Conservation (phyloP, 768 basidiomycete species). For the Pleurotus tuoliensis region DNA sequence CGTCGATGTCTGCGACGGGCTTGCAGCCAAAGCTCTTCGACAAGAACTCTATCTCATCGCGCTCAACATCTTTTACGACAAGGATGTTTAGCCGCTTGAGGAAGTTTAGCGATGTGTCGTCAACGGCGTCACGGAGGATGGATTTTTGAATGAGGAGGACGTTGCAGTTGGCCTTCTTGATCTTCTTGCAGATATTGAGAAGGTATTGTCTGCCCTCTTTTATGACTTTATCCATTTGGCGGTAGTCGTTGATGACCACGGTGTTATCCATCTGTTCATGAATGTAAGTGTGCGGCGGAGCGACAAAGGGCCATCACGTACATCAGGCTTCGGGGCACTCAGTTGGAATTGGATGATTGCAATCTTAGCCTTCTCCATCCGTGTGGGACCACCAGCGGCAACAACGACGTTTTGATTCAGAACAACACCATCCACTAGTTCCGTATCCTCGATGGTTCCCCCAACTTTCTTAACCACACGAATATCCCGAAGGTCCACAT, state of each 20-base stretch:
- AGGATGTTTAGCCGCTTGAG: conserved; percentile 95
- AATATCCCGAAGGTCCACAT: conserved; percentile 95
- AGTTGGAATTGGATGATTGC: conserved; percentile 98
- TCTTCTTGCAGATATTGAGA: conserved; percentile 97
- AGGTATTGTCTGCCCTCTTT: conserved; percentile 98
- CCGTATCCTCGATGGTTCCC: conserved; percentile 98
- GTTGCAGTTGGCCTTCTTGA: conserved; percentile 99
- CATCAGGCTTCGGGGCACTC: conserved; percentile 96
- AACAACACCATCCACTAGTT: conserved; percentile 95
- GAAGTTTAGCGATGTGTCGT: conserved; percentile 95
- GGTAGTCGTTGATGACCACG: conserved; percentile 97
- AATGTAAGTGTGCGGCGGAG: conserved; percentile 12
- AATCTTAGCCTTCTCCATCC: conserved; percentile 98
- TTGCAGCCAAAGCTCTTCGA: conserved; percentile 93
- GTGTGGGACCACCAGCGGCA: conserved; percentile 87
- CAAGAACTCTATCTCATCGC: conserved; percentile 97
- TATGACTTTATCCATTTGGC: conserved; percentile 99
- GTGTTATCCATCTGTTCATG: conserved; percentile 94
- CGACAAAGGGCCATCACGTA: conserved; percentile 24
- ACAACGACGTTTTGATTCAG: conserved; percentile 92
- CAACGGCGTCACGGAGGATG: conserved; percentile 98
- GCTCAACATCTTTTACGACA: conserved; percentile 95
- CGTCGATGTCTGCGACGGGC: conserved; percentile 95
- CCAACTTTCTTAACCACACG: conserved; percentile 98
- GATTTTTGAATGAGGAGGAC: conserved; percentile 99